Evolutionary conservation across 805 yeast species (phyloP), one percentile per base, ranked within the genome.

Genomic region (Wickerhamomyces subpelliculosus): DNA sequence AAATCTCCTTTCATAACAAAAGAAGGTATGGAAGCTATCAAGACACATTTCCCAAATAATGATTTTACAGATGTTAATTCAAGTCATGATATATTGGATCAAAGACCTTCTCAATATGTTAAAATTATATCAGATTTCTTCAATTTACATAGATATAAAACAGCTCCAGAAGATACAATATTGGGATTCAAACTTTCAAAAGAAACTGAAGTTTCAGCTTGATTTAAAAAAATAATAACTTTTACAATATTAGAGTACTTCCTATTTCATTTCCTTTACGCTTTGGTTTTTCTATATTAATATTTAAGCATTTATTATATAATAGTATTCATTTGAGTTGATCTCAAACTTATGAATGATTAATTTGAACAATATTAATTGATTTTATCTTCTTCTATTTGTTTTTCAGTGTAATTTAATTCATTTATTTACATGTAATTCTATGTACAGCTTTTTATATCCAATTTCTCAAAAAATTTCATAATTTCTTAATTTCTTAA

Each of bases 1-100:
- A 46, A 53, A 30, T 51, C 56, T 3, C 56, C 55, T 23, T 50
- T 48, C 36, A 53, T 52, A 23, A 42, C 42, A 6, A 24, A 39
- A 13, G 53, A 51, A 16, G 52, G 55, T 2, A 4, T 36, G 4
- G 11, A 38, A 12, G 41, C 37, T 27, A 57, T 58, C 13, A 21
- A 52, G 16, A 47, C 48, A 5, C 51, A 47, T 33, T 58, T 58
- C 46, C 60, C 61, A 19, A 39, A 47, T 5, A 40, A 40, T n/a
- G 48, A 45, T 16, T 39, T 57, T 32, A 37, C 38, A 20, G 45
- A 47, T 9, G 42, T 58, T 22, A 52, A 54, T 35, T 52, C 60
- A 2, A 40, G 46, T 8, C 61, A 57, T 39, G 69, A 71, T 61
- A 49, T 70, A 2, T 60, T 68, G 29, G 60, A 63, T 27, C 73